A percentile compares a stretch with the other conserved stretches of the same genome.
phyloP scores from a whole-genome alignment of 2,329 filamentous ascomycete genomes.

The Podosphaera aphanis region DNA sequence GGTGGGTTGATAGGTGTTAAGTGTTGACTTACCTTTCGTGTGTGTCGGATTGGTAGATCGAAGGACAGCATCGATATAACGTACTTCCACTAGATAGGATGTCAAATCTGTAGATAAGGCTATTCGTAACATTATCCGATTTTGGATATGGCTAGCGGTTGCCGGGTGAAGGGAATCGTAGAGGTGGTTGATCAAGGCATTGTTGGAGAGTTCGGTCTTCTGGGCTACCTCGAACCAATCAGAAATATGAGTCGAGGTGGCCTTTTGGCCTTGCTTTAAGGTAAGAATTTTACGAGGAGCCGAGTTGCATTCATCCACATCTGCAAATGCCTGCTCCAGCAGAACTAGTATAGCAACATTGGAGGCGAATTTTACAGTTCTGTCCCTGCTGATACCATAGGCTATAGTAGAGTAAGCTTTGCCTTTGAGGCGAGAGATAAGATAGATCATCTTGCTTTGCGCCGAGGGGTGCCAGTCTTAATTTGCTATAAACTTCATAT shows the following conservation, averaged over 20 bases:
- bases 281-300: not conserved
- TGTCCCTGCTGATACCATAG: not conserved
- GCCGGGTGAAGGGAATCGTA: not conserved
- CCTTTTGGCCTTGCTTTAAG: not conserved
- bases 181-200: not conserved
- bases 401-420: not conserved
- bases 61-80: not conserved
- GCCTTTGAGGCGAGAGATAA: not conserved
- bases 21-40: not conserved
- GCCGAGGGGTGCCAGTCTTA: not conserved
- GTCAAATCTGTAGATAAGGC: not conserved
- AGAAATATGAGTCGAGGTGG: not conserved
- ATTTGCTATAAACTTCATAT: not conserved
- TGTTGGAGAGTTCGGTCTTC: not conserved
- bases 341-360: not conserved
- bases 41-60: not conserved
- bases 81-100: not conserved
- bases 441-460: not conserved
- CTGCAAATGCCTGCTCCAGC: not conserved
- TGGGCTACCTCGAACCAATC: not conserved
- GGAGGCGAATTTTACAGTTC: not conserved
- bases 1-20: not conserved
- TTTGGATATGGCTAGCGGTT: not conserved
- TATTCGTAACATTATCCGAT: not conserved
- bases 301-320: not conserved